Percentiles rank a stretch among this genome's conserved stretches.
Evolutionary conservation across 495 filamentous ascomycete genomes (phyloP).

Genomic region (Aspergillus ellipticus): DNA sequence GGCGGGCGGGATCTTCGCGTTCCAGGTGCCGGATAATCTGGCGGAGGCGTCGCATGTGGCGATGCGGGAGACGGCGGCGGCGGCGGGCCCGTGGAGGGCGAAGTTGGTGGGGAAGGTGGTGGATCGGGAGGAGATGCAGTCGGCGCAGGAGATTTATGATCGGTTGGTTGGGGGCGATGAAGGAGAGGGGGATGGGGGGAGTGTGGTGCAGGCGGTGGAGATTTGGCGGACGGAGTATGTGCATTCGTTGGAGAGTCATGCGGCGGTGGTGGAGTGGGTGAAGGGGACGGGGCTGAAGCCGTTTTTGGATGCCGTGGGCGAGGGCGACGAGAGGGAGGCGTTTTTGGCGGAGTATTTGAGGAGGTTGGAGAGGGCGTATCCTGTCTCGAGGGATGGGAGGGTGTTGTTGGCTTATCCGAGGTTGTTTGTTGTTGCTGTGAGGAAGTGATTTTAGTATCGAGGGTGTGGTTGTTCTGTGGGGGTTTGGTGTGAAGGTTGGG

Average conservation of each 20-base stretch:
- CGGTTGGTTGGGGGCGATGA: slow-evolving; percentile 33
- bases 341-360: slow-evolving; percentile 42
- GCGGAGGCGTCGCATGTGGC: slow-evolving; percentile 43
- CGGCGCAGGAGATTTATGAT: slow-evolving; percentile 43
- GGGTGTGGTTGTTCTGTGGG: too few species aligned
- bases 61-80: slow-evolving; percentile 43
- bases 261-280: slow-evolving; percentile 55
- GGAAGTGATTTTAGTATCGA: slow-evolving; percentile 13
- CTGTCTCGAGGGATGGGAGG: slow-evolving; percentile 34
- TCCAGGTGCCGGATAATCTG: slow-evolving; percentile 54
- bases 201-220: slow-evolving; percentile 32
- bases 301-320: slow-evolving; percentile 40
- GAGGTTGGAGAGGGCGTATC: slow-evolving; percentile 34
- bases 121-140: slow-evolving; percentile 45
- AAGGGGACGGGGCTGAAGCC: slow-evolving; percentile 52
- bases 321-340: slow-evolving; percentile 25
- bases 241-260: slow-evolving; percentile 43
- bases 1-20: slow-evolving; percentile 45
- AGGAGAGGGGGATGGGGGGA: slow-evolving; percentile 25
- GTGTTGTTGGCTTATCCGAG: slow-evolving; percentile 46
- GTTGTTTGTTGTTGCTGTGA: slow-evolving; percentile 46
- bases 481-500: too few species aligned
- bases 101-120: slow-evolving; percentile 23
- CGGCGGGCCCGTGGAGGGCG: slow-evolving; percentile 34
- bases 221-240: slow-evolving; percentile 53